Evolutionary conservation across 2,329 filamentous ascomycete species (phyloP).

Genomic region (Neofusicoccum laricinum): DNA sequence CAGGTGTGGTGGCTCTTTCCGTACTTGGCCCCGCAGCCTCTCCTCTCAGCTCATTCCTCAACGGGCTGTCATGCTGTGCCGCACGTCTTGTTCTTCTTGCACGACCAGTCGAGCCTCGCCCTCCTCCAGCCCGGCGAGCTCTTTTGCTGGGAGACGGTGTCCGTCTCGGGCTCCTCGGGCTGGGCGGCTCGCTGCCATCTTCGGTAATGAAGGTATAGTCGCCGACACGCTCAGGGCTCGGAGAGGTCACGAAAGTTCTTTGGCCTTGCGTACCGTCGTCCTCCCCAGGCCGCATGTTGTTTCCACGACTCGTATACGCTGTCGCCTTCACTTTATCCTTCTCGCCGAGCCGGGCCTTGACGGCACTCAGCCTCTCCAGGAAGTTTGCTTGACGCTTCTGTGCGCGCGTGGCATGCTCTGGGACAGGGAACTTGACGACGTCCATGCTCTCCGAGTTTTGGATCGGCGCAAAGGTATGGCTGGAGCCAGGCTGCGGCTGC

Average conservation of each 20-base stretch:
- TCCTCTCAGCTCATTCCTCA: slow-evolving; percentile 6
- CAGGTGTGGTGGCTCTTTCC: neutral
- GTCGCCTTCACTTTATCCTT: slow-evolving; percentile 1
- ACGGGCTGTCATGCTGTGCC: neutral
- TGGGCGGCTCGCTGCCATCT: slow-evolving; percentile 3
- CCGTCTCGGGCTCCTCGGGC: neutral
- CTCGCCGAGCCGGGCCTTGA: slow-evolving; percentile 15
- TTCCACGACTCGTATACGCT: slow-evolving; percentile 5
- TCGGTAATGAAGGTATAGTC: slow-evolving; percentile 13
- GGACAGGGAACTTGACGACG: neutral
- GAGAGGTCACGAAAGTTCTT: neutral
- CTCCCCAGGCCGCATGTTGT: neutral
- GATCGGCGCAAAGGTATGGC: slow-evolving; percentile 34
- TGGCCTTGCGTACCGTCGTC: slow-evolving; percentile 8
- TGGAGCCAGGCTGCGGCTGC: slow-evolving; percentile 84
- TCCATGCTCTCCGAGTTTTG: neutral
- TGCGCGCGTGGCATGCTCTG: slow-evolving; percentile 1
- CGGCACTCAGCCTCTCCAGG: slow-evolving; percentile 4
- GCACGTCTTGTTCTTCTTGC: neutral
- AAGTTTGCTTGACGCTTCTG: slow-evolving; percentile 12
- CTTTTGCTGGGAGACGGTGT: neutral
- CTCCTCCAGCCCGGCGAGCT: neutral
- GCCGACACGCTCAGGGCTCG: neutral
- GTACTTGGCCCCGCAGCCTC: neutral
- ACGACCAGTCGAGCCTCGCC: neutral